Base-by-base conservation (phyloP, 306 rosid genomes). In the Vachellia collinsii region DNA sequence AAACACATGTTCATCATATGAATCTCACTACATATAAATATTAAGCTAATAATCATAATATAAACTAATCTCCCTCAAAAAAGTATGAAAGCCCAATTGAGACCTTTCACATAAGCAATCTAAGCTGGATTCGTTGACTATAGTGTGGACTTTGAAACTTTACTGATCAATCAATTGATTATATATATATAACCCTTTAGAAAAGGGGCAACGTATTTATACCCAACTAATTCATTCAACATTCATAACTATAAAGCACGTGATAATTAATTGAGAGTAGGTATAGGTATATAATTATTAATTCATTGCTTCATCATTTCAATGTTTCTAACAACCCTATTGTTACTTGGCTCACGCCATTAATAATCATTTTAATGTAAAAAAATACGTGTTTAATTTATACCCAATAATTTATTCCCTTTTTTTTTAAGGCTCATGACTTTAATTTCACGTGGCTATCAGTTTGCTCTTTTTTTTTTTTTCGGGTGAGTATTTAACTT, bases 61-160 rank as follows among this genome's bases (percentile, higher is more conserved):
- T 8, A 48, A 22, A 9, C 22, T 44, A 7, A 22, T 44, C 5
- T 10, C 7, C 0, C 11, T 25, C 14, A 25, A 50, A 25, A 46
- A 46, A 14, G 19, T 8, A 12, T 12, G 56, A 47, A 47, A 43
- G 1, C 5, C 47, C 47, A 34, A 17, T 51, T 3, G 37, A 34
- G 51, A 72, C 14, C 76, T 29, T 48, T 56, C 76, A 34, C 43
- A 29, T 7, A 71, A 47, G 54, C 62, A 13, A 74, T 68, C 36
- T n/a, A 36, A 29, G 53, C 63, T 58, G 77, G 29, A 62, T 72
- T 71, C 2, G 63, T 71, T 71, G 83, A 79, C 64, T 70, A 50
- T 8, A 7, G 39, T 4, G 51, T 68, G n/a, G 44, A 19, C 62
- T 48, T 72, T 47, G 44, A 72, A 29, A 29, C 16, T 44, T 59